These are phyloP conservation scores for Violaceomyces palustris DNA, from an alignment of 1,284 basidiomycete species.

Conservation along the genomic window DNA sequence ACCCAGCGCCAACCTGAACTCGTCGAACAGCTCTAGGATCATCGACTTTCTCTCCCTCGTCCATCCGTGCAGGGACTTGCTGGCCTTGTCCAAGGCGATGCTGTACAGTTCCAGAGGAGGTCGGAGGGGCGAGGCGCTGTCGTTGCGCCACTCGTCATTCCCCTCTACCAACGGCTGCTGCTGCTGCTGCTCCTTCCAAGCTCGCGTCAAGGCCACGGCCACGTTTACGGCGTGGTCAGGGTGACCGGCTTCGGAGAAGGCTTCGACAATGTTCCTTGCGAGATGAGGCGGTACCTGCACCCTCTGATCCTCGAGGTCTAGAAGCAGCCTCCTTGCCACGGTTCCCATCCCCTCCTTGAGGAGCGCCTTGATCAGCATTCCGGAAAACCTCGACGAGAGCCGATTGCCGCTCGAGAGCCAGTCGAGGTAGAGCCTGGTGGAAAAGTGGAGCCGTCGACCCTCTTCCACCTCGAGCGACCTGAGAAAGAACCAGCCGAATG, in stretches of 20 bases:
- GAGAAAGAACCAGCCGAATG: slow-evolving; percentile 20
- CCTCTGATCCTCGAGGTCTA: slow-evolving; percentile 11
- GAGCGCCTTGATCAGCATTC: slow-evolving; percentile 8
- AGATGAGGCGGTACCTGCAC: slow-evolving; percentile 7
- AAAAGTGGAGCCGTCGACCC: slow-evolving; percentile 10
- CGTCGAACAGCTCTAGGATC: slow-evolving; percentile 17
- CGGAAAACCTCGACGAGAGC: slow-evolving; percentile 6
- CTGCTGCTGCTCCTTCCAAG: not conserved
- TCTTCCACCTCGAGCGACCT: too few relatives aligned
- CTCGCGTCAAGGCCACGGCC: slow-evolving; percentile 6
- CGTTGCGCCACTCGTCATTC: not conserved
- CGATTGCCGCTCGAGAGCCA: slow-evolving; percentile 22
- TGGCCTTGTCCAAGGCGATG: slow-evolving; percentile 20
- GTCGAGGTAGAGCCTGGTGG: slow-evolving; percentile 22
- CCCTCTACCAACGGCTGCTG: not conserved
- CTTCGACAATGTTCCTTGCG: slow-evolving; percentile 11
- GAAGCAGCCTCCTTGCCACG: slow-evolving; percentile 9
- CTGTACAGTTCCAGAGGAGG: slow-evolving; percentile 11
- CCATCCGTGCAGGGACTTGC: not conserved
- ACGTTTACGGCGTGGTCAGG: slow-evolving; percentile 18
- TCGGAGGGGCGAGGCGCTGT: not conserved
- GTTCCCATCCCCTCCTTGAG: slow-evolving; percentile 7
- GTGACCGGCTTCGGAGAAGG: slow-evolving; percentile 19
- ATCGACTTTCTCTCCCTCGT: slow-evolving; percentile 2
- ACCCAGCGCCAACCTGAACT: slow-evolving; percentile 18